phyloP scores from a whole-genome alignment of 257 asterid species.

The Capsicum rhomboideum region DNA sequence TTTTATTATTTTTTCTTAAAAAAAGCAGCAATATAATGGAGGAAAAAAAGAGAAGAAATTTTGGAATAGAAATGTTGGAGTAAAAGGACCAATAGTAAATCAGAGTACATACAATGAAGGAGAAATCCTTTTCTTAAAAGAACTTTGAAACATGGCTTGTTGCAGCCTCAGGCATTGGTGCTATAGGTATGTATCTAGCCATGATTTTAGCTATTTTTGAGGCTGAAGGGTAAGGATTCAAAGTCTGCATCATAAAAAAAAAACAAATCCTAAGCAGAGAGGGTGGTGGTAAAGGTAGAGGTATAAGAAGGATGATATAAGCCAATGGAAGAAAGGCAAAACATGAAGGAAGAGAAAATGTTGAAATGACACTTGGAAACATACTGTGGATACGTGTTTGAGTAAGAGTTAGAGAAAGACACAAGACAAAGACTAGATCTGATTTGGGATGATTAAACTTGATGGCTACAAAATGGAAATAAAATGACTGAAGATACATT shows the following conservation, averaged over 20 bases:
- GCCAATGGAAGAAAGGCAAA: conserved; percentile 62
- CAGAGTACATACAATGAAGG: too few species aligned
- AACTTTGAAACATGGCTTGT: neutral
- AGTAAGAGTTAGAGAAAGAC: too few species aligned
- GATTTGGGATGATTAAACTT: too few species aligned
- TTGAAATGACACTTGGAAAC: conserved; percentile 68
- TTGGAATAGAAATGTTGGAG: too few species aligned
- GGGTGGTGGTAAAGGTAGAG: neutral
- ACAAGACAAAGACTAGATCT: too few species aligned
- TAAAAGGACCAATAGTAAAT: too few species aligned
- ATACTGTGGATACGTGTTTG: conserved; percentile 76
- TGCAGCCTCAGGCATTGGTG: conserved; percentile 70
- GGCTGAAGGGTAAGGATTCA: conserved; percentile 40
- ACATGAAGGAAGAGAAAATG: conserved; percentile 25
- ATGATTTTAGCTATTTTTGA: conserved; percentile 81
- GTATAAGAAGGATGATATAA: conserved; percentile 15
- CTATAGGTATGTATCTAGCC: conserved; percentile 86
- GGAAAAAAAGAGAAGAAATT: too few species aligned
- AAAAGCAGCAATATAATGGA: too few species aligned
- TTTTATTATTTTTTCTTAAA: too few species aligned
- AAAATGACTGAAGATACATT: too few species aligned
- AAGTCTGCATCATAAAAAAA: conserved; percentile 66
- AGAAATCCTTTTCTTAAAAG: too few species aligned
- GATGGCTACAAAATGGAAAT: too few species aligned
- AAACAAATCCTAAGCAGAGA: neutral